Evolutionary conservation across 2,329 filamentous ascomycete genomes (phyloP), one percentile per base, ranked within the genome.

Genomic region (Alternaria angustiovoidea): DNA sequence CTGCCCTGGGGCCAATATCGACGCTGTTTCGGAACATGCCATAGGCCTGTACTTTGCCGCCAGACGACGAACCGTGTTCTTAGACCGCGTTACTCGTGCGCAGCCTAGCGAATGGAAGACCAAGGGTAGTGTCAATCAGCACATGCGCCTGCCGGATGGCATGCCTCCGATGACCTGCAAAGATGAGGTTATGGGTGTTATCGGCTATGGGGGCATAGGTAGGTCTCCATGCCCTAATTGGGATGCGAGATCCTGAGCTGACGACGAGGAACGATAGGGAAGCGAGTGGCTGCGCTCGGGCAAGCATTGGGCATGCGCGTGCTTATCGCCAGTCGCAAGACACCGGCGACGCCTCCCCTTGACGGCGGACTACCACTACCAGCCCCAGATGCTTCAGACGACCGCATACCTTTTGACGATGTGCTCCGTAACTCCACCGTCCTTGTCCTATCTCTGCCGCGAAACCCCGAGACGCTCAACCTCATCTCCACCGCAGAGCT

Each of bases 181-280:
- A 20, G 83, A 85, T 57, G 84, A 86, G 71, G 78, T 80, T 3
- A 68, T 84, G 63, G 83, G 82, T 1, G 78, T 86, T 56, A 72
- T 86, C 53, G 83, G 84, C 1, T 84, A 85, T 69, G 84, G 84
- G 1, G 75, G 76, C 16, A 71, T 85, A 34, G 83, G 83, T 70
- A 65, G 41, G 69, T 42, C 26, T 28, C n/a, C 26, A 30, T 51
- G 32, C 22, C 62, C 58, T 43, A 46, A 54, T 62, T 38, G 14
- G 62, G 59, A 48, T 57, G 55, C n/a, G 48, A 42, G 51, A 48
- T 52, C 54, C 54, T 26, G 52, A 9, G 55, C 64, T 71, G 53
- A 69, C 57, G 32, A 36, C 32, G 11, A 36, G 12, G 32, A 39
- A 39, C 24, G 42, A 30, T 60, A 79, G 79, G 79, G 44, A 82